Evolutionary conservation across 371 early-diverging fungal genomes (phyloP), one percentile per base, ranked within the genome.

Genomic region (Lichtheimia ramosa): DNA sequence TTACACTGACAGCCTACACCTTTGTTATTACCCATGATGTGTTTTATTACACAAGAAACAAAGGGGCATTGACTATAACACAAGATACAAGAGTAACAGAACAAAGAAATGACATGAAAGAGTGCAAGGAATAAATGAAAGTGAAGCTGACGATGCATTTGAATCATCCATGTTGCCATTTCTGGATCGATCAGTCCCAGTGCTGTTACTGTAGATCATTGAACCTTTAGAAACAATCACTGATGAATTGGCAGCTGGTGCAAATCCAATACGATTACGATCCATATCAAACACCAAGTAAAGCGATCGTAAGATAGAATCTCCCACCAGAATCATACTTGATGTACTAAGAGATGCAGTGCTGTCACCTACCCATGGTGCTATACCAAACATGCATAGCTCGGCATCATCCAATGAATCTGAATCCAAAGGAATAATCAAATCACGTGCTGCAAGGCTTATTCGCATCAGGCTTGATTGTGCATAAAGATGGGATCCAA

Each of bases 341-440:
- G 42, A 59, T 3, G 63, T 57, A 15, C 48, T 57, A 24, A 48
- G 46, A n/a, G 41, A 43, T 15, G 40, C 48, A 15, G 61, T 56
- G 27, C 28, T 49, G 50, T 18, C 24, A 50, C 59, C 42, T 27
- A 14, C 23, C 12, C 55, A 21, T 43, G 62, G 16, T 0, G 82
- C 79, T 64, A 81, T 69, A 48, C 82, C 82, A 52, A 81, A 75
- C 5, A 75, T 52, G 62, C 80, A 80, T n/a, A 42, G 27, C 0
- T 39, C 56, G 13, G 80, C 59, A 41, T 57, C 21, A 0, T 48
- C 40, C 3, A 58, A 28, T 4, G 71, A 59, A 0, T 23, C 24
- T 15, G 55, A 56, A 52, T 75, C 72, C 10, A 73, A 23, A 15
- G 80, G 75, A 43, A 80, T 69, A 5, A 80, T 62, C 0, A 80